Evolutionary conservation across 1,284 basidiomycete genomes (phyloP).

Genomic region (Peniophora sp.): DNA sequence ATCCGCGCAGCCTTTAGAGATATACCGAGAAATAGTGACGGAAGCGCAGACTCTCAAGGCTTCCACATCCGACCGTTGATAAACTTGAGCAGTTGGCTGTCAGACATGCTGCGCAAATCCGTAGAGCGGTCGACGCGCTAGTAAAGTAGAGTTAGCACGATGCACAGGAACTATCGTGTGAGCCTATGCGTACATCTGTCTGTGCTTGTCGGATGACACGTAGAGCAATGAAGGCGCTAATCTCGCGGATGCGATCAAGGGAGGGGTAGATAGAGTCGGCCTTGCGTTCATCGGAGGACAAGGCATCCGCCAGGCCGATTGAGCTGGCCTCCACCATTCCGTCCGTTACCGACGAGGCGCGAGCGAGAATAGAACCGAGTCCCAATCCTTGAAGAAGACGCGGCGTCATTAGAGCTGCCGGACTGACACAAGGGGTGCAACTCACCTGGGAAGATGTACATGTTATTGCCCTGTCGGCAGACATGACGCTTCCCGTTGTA

Average conservation of each 20-base stretch:
- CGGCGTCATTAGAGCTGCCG: constrained; percentile 11
- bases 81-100: constrained; percentile 45
- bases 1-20: no score
- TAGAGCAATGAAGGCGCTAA: constrained; percentile 67
- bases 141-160: not conserved
- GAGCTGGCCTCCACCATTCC: constrained; percentile 77
- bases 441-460: constrained; percentile 70
- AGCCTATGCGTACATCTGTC: constrained; percentile 41
- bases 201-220: constrained; percentile 76
- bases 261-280: constrained; percentile 68
- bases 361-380: constrained; percentile 68
- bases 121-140: constrained; percentile 50
- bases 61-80: constrained; percentile 66
- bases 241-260: constrained; percentile 76
- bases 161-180: not conserved
- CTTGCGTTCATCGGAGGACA: constrained; percentile 65
- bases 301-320: constrained; percentile 70
- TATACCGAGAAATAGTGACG: no score
- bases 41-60: constrained; percentile 37
- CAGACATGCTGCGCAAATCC: constrained; percentile 48
- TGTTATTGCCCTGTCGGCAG: constrained; percentile 90
- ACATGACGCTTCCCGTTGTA: constrained; percentile 59
- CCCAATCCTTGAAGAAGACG: constrained; percentile 51
- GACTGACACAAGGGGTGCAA: constrained; percentile 10
- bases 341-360: constrained; percentile 62